Conservation (phyloP, 495 filamentous ascomycete species). For the Podospora sp. region DNA sequence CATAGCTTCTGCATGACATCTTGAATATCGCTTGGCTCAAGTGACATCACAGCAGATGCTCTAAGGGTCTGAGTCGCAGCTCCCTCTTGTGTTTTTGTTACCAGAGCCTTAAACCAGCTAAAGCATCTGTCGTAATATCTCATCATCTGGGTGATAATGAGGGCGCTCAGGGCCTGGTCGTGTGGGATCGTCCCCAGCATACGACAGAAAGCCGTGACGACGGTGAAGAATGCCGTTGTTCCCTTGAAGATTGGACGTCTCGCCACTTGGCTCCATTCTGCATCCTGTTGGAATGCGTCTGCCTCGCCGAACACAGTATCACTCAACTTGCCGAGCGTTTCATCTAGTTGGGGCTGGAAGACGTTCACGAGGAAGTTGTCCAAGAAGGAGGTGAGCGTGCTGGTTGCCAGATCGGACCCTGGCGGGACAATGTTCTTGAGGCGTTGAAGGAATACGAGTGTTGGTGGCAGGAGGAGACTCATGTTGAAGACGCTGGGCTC, state of each 20-base stretch:
- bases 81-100: conserved; percentile 57
- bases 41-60: conserved; percentile 70
- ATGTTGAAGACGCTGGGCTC: conserved; percentile 99
- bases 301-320: conserved; percentile 77
- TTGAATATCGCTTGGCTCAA: conserved; percentile 65
- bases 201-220: conserved; percentile 86
- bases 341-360: conserved; percentile 94
- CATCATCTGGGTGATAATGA: conserved; percentile 86
- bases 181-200: conserved; percentile 96
- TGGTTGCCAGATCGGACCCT: conserved; percentile 78
- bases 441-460: conserved; percentile 85
- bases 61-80: conserved; percentile 55
- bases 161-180: conserved; percentile 89
- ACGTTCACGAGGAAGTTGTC: conserved; percentile 99
- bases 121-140: conserved; percentile 90
- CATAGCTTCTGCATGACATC: conserved; percentile 67
- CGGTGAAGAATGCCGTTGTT: conserved; percentile 81
- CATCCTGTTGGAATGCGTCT: conserved; percentile 86
- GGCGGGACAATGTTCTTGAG: conserved; percentile 90
- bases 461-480: conserved; percentile 89
- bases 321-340: conserved; percentile 88
- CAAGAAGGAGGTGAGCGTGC: conserved; percentile 89
- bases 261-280: conserved; percentile 76
- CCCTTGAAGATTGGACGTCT: conserved; percentile 89
- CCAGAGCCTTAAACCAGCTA: conserved; percentile 79